Evolutionary conservation across 2,329 filamentous ascomycete genomes (phyloP), one percentile per base, ranked within the genome.

Genomic region (Exophiala sideris): DNA sequence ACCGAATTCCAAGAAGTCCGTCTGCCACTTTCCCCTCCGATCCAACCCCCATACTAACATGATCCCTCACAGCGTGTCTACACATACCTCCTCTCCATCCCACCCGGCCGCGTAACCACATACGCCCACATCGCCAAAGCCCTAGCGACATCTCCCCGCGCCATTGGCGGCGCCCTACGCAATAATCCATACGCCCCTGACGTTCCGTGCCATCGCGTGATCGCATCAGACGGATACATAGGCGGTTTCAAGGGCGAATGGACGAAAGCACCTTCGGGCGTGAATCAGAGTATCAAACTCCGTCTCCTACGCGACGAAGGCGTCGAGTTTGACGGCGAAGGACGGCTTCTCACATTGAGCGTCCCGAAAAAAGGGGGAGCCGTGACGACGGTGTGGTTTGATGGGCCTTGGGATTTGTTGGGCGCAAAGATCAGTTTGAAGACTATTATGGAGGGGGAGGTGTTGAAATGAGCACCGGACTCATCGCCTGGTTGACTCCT

Each of bases 21-120:
- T 40, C 9, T 6, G 5, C 21, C 11, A 14, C 32, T 8, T 7
- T 41, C 38, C 38, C 7, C 9, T 49, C 21, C 16, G n/a, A 3
- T n/a, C n/a, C 21, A 24, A 49, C 2, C 35, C 20, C 11, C 3
- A 41, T 32, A 12, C 29, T 48, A 5, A n/a, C 33, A 24, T n/a
- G 12, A 39, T 7, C 47, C 35, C n/a, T 16, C 12, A 7, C 36
- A 52, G 50, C 69, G 68, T 51, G 79, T 95, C 59, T 92, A 90
- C 74, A 73, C 78, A 2, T 78, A 87, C 5, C 81, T 95, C 4
- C 86, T 86, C 66, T 86, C 89, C 66, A 88, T 95, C 57, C 91
- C 91, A 1, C 70, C 73, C 7, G 90, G 90, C 33, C 76, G 77
- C 52, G 86, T 91, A 64, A 89, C 87, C 0, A 91, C 89, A 0